These are phyloP conservation scores for Phoma herbarum DNA, from an alignment of 2,329 filamentous ascomycete species.

Conservation along the genomic window DNA sequence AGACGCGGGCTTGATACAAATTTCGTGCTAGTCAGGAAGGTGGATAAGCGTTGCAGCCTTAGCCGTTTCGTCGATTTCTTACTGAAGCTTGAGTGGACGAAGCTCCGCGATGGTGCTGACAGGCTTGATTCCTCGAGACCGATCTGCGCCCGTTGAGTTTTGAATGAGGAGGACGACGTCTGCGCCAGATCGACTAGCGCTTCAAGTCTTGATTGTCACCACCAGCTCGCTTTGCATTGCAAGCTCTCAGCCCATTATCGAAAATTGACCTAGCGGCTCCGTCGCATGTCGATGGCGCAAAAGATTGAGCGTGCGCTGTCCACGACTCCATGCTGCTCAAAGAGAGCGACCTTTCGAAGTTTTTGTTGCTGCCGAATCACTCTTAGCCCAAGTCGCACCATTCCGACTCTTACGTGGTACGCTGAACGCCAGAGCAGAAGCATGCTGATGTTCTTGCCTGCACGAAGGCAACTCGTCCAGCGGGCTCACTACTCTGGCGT, in stretches of 20 bases:
- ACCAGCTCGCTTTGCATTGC: not conserved
- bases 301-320: no score
- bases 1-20: not conserved
- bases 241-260: not conserved
- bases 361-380: no score
- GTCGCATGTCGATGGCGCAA: not conserved
- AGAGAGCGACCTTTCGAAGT: no score
- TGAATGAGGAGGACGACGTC: not conserved
- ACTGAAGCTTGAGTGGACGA: not conserved
- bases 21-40: not conserved
- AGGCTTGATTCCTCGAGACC: not conserved
- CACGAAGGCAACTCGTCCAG: no score
- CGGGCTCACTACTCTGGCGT: no score
- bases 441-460: no score
- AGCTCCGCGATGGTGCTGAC: not conserved
- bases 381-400: no score
- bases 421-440: no score
- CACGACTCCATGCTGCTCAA: no score
- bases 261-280: not conserved
- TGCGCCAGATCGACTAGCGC: not conserved
- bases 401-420: no score
- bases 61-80: not conserved
- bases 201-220: not conserved
- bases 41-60: not conserved
- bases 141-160: not conserved